Base-by-base conservation (phyloP, 352 stramenopile genomes). In the Pythium aristosporum region DNA sequence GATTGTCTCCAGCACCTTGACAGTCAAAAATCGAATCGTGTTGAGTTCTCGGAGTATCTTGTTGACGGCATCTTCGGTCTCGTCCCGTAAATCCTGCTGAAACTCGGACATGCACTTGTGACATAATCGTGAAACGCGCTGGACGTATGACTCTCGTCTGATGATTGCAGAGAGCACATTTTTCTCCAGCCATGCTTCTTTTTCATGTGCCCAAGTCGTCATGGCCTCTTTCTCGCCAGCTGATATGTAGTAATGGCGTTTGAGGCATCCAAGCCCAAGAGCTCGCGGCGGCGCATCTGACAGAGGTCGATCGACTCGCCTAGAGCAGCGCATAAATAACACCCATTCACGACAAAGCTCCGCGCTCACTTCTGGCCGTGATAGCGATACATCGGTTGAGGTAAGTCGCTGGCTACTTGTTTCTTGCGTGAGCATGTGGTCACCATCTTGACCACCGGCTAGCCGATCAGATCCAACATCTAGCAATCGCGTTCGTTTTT, bases 191-290 rank as follows among this genome's bases (percentile, higher is more conserved):
- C 67, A 80, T 0, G 80, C 83, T 60, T 92, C 85, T 51, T 83
- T 71, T 18, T 75, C 77, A 28, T 87, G 77, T 9, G 73, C 76
- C 85, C 82, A 94, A 6, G 65, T 66, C 1, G 64, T 76, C 82
- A 92, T 85, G 16, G 60, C 57, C 34, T 65, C 37, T 44, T 91
- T 87, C 61, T 94, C 85, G 10, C 85, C 59, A 7, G 70, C 48
- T 0, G 82, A 94, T 51, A 92, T 80, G 52, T 87, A 92, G 65
- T 91, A 89, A 39, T 92, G 85, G 0, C 85, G 81, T 57, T 85
- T 82, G 9, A 87, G 65, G 51, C 85, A 94, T 0, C 75, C 82
- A 2, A 89, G 66, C 2, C 78, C 77, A 43, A 74, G 57, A 7
- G 69, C 68, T 15, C 63, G 65, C 25, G 42, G 59, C 3, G 48